Base-by-base conservation (phyloP, 2,329 filamentous ascomycete species). In the Tricladium varicosporioides region DNA sequence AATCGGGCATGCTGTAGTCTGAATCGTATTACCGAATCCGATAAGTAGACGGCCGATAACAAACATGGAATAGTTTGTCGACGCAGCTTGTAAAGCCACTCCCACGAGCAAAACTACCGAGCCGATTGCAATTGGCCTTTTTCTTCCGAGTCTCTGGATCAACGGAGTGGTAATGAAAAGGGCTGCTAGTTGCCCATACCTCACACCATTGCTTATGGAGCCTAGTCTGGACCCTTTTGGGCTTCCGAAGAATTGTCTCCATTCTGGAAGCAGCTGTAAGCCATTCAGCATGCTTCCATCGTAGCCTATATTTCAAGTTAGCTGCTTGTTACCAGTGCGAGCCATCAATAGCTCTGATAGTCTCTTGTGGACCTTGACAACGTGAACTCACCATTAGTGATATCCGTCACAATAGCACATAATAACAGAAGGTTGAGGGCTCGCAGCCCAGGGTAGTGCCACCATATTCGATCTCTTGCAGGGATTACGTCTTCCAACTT, bases 271-370 rank as follows among this genome's bases (percentile, higher is more conserved):
- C 22, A 31, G 46, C 50, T 60, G 58, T n/a, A 60, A 31, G 19
- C 58, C 58, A 44, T 60, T 60, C 14, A 60, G 36, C 58, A 60
- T 60, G 10, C 40, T 48, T 31, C 53, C 53, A 50, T 59, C 57
- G 32, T 56, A 59, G 16, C 56, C 56, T 27, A 27, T 27, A 27
- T 7, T 27, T 7, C 22, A 27, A 27, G 7, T 27, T 27, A 27
- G 22, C 22, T 27, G 22, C 22, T 27, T 27, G 22, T 7, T 27
- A 27, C 22, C 3, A 27, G 9, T 40, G 36, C 36, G 36, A 40
- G 36, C 36, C n/a, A 40, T 13, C 36, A 2, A 11, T 13, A 40
- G 36, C 36, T 40, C n/a, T 10, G 36, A 10, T 7, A 27, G 22
- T 27, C 4, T 27, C 22, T 27, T 3, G 22, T 27, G 22, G 22